A percentile compares a stretch with the other conserved stretches of the same genome.
Conservation (phyloP, 371 early-diverging fungal genomes). For the Mortierella sp. region DNA sequence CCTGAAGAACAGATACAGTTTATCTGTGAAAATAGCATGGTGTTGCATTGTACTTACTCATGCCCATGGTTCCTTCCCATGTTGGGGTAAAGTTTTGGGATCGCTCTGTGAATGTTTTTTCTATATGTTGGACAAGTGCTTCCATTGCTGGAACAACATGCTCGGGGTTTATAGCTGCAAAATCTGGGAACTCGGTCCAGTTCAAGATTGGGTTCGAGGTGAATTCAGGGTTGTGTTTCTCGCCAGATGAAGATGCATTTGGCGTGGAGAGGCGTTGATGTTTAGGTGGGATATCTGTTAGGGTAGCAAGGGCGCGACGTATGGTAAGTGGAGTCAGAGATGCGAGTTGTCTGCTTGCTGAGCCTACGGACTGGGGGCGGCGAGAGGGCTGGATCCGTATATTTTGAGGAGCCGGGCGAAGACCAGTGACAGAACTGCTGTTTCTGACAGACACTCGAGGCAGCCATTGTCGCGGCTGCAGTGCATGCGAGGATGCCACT, state of each 20-base stretch:
- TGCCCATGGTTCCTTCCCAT: constrained; percentile 73
- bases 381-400: background rate
- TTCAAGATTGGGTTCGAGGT: constrained; percentile 55
- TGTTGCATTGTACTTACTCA: constrained; percentile 53
- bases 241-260: background rate
- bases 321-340: constrained; percentile 28
- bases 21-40: background rate
- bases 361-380: constrained; percentile 1
- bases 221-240: constrained; percentile 31
- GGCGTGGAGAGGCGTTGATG: background rate
- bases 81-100: constrained; percentile 69
- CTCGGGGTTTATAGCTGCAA: constrained; percentile 63
- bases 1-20: background rate
- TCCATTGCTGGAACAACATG: constrained; percentile 68
- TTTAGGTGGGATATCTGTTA: constrained; percentile 8
- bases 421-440: background rate
- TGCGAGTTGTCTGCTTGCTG: background rate
- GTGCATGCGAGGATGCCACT: background rate
- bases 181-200: constrained; percentile 71
- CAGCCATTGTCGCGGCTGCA: constrained; percentile 4
- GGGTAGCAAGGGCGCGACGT: constrained; percentile 46
- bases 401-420: background rate
- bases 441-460: constrained; percentile 4
- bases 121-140: constrained; percentile 60
- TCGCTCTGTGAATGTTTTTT: constrained; percentile 62